These are phyloP conservation scores for Phialophora verrucosa DNA, from an alignment of 2,329 filamentous ascomycete genomes.

Conservation along the genomic window DNA sequence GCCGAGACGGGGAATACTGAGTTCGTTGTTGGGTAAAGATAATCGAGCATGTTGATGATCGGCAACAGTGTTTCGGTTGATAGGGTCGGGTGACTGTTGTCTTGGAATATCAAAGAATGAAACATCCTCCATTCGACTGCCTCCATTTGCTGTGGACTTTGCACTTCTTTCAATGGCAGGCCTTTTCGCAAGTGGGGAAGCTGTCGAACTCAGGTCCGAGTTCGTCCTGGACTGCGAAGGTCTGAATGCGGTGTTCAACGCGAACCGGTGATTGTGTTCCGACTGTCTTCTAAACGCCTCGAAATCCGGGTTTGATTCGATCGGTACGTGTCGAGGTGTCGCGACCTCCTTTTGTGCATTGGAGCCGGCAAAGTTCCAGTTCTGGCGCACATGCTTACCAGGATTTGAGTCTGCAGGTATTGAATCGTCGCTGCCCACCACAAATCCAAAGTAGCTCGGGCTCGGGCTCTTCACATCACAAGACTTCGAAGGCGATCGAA, in stretches of 20 bases:
- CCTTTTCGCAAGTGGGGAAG: slow-evolving; percentile 29
- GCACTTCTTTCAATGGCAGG: slow-evolving; percentile 23
- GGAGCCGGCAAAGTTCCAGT: slow-evolving; percentile 76
- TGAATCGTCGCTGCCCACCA: slow-evolving; percentile 62
- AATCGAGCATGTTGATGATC: slow-evolving; percentile 60
- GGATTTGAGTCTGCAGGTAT: slow-evolving; percentile 67
- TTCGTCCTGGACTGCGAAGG: slow-evolving; percentile 30
- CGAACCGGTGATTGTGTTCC: slow-evolving; percentile 52
- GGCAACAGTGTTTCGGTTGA: slow-evolving; percentile 46
- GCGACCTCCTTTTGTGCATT: slow-evolving; percentile 72
- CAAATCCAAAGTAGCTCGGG: slow-evolving; percentile 86
- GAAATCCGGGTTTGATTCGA: slow-evolving; percentile 80
- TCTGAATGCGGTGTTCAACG: slow-evolving; percentile 28
- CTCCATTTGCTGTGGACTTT: slow-evolving; percentile 26
- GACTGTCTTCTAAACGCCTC: slow-evolving; percentile 77
- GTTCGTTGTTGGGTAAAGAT: slow-evolving; percentile 60
- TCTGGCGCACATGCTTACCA: slow-evolving; percentile 67
- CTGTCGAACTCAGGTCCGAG: slow-evolving; percentile 22
- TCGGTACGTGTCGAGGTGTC: slow-evolving; percentile 70
- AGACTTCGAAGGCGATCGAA: slow-evolving; percentile 51
- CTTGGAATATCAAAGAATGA: slow-evolving; percentile 53
- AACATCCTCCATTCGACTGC: slow-evolving; percentile 28
- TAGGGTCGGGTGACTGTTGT: slow-evolving; percentile 55
- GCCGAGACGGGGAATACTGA: slow-evolving; percentile 45
- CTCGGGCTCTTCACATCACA: slow-evolving; percentile 56